phyloP scores from a whole-genome alignment of 768 basidiomycete genomes.

The Mycena amicta region DNA sequence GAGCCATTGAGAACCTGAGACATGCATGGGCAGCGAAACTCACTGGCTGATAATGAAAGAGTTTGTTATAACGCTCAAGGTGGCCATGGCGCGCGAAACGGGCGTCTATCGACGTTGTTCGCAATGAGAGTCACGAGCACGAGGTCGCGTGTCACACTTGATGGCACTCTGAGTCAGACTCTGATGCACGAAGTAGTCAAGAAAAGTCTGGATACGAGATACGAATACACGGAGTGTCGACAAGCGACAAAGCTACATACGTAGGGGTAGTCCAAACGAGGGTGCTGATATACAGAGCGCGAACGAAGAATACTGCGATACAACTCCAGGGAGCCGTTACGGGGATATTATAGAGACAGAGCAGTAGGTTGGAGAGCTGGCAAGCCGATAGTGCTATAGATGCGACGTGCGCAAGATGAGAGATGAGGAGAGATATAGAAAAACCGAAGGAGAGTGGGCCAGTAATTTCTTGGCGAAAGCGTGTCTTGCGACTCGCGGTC shows the following conservation, averaged over 20 bases:
- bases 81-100: neutral
- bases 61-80: conserved; percentile 30
- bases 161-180: too few relatives aligned
- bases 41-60: conserved; percentile 31
- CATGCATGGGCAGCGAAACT: neutral
- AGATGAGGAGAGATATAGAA: conserved; percentile 8
- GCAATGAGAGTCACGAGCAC: too few relatives aligned
- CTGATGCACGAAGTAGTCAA: too few relatives aligned
- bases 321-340: conserved; percentile 13
- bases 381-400: conserved; percentile 14
- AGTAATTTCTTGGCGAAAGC: conserved; percentile 15
- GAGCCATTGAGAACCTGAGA: neutral
- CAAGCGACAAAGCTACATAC: conserved; percentile 23
- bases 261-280: conserved; percentile 3
- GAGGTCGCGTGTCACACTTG: too few relatives aligned
- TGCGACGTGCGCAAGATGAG: conserved; percentile 14
- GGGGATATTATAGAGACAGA: conserved; percentile 16
- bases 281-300: conserved; percentile 19
- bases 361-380: conserved; percentile 7
- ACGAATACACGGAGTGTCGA: conserved; percentile 21
- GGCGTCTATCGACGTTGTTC: too few relatives aligned
- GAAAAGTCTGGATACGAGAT: conserved; percentile 5
- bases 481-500: conserved; percentile 22
- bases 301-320: conserved; percentile 17
- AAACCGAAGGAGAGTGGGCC: conserved; percentile 21